Evolutionary conservation across 2,329 filamentous ascomycete genomes (phyloP).

Genomic region (Pseudogymnoascus sp.): DNA sequence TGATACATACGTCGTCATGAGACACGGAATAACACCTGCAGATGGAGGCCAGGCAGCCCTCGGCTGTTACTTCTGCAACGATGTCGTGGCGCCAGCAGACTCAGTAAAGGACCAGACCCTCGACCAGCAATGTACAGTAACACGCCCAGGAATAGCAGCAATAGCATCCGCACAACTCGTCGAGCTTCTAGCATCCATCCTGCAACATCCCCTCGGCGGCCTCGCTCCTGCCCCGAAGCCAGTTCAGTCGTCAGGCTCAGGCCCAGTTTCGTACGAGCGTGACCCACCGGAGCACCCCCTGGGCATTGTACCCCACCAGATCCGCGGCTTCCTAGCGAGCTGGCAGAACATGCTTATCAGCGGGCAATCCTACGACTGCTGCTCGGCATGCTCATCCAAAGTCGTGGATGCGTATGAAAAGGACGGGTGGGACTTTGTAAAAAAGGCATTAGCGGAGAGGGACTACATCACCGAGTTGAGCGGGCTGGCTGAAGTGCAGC

Average conservation of each 20-base stretch:
- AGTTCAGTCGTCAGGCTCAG: slow-evolving; percentile 31
- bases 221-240: slow-evolving; percentile 49
- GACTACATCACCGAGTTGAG: slow-evolving; percentile 74
- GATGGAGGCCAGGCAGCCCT: slow-evolving; percentile 57
- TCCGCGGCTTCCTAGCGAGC: slow-evolving; percentile 67
- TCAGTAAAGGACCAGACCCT: slow-evolving; percentile 91
- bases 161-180: slow-evolving; percentile 89
- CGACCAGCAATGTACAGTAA: slow-evolving; percentile 97
- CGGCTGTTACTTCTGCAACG: slow-evolving; percentile 97
- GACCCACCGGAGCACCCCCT: slow-evolving; percentile 54
- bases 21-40: slow-evolving; percentile 66
- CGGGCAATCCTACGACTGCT: slow-evolving; percentile 70
- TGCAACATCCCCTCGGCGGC: slow-evolving; percentile 75
- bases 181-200: slow-evolving; percentile 76
- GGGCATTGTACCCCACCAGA: slow-evolving; percentile 69
- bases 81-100: slow-evolving; percentile 89
- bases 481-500: slow-evolving; percentile 65
- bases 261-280: slow-evolving; percentile 38
- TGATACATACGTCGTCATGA: slow-evolving; percentile 95
- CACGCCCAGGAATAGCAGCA: slow-evolving; percentile 81
- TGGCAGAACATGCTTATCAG: slow-evolving; percentile 69
- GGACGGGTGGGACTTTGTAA: slow-evolving; percentile 71
- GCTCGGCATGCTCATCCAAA: slow-evolving; percentile 68
- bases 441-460: slow-evolving; percentile 64
- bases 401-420: slow-evolving; percentile 61